Percentiles rank a stretch among this genome's conserved stretches.
Conservation (phyloP, 495 filamentous ascomycete genomes). For the Aspergillus hancockii region DNA sequence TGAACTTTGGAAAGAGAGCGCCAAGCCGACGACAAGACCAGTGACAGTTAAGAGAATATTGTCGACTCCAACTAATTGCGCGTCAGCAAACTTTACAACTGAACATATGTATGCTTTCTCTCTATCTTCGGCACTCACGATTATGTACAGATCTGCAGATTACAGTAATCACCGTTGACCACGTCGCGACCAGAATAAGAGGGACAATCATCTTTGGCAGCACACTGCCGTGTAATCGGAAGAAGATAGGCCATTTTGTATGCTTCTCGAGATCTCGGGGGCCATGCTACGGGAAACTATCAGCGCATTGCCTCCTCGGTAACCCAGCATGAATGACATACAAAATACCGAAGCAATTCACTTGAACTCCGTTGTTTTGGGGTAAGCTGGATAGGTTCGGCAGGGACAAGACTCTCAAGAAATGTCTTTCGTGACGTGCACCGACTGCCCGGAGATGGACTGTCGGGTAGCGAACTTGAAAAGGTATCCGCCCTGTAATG, state of each 20-base stretch:
- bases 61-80: constrained; percentile 52
- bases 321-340: too few species aligned
- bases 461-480: too few species aligned
- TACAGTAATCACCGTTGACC: constrained; percentile 69
- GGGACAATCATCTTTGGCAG: constrained; percentile 80
- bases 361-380: too few species aligned
- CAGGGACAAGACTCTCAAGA: too few species aligned
- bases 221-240: constrained; percentile 80
- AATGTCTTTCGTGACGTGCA: too few species aligned
- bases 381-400: too few species aligned
- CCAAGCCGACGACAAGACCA: constrained; percentile 86
- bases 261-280: constrained; percentile 73
- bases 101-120: background rate
- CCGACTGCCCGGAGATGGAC: too few species aligned
- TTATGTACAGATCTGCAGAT: constrained; percentile 55
- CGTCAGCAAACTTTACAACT: constrained; percentile 2
- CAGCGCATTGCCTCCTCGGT: constrained; percentile 4
- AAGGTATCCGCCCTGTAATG: too few species aligned
- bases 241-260: constrained; percentile 78
- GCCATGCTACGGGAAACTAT: constrained; percentile 36
- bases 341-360: too few species aligned
- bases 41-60: constrained; percentile 77
- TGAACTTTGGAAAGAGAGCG: constrained; percentile 79
- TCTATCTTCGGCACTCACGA: constrained; percentile 36
- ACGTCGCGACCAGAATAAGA: constrained; percentile 62